These are phyloP conservation scores for Zygotorulaspora sp. DNA, from an alignment of 805 yeast genomes.

Conservation along the genomic window DNA sequence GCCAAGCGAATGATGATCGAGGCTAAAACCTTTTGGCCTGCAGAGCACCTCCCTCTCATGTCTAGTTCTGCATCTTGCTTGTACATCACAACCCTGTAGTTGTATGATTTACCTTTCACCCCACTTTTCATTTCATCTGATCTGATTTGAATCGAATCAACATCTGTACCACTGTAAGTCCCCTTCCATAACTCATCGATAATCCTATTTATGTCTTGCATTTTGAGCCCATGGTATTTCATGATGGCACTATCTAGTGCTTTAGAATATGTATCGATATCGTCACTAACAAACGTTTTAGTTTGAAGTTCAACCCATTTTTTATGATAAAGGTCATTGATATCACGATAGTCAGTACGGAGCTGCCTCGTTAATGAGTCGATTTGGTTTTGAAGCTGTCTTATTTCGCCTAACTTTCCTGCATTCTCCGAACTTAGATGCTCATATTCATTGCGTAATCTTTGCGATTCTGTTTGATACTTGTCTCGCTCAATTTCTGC, in stretches of 20 bases:
- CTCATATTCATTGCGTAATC: conserved; percentile 48
- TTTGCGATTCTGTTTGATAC: conserved; percentile 54
- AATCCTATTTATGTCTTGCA: conserved; percentile 86
- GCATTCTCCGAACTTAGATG: conserved; percentile 61
- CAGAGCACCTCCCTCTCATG: conserved; percentile 97
- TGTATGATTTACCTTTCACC: conserved; percentile 61
- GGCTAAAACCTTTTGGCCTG: conserved; percentile 95
- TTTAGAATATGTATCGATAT: conserved; percentile 71
- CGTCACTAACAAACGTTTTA: conserved; percentile 69
- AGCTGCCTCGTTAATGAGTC: conserved; percentile 53
- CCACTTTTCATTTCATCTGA: conserved; percentile 57
- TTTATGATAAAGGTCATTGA: conserved; percentile 56
- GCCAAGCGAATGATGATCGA: conserved; percentile 88
- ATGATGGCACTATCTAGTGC: conserved; percentile 91
- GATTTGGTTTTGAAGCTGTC: conserved; percentile 74
- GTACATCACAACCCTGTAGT: conserved; percentile 91
- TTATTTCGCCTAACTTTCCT: conserved; percentile 77
- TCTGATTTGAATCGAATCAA: conserved; percentile 80
- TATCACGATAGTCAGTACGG: conserved; percentile 61
- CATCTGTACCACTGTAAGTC: conserved; percentile 93
- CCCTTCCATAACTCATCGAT: conserved; percentile 90
- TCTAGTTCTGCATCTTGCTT: conserved; percentile 89
- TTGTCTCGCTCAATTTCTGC: conserved; percentile 58
- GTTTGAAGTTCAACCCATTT: conserved; percentile 78
- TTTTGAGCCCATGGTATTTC: conserved; percentile 84